phyloP scores from a whole-genome alignment of 2,329 filamentous ascomycete genomes.

The Sporothrix schenckii region DNA sequence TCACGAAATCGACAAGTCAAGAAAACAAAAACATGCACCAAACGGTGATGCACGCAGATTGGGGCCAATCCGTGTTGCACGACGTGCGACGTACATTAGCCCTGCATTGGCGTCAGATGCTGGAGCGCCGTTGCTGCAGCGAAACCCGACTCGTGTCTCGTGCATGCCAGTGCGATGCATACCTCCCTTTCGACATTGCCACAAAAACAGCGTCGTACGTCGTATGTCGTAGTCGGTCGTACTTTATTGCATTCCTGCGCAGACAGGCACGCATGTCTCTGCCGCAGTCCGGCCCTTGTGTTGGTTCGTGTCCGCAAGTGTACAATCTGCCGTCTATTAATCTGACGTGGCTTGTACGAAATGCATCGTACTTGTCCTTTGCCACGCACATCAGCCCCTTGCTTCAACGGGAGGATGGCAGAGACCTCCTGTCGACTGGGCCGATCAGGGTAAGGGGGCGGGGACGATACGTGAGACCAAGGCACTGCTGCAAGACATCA shows the following conservation, averaged over 20 bases:
- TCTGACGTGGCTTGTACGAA: too few relatives aligned
- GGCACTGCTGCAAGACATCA: not conserved
- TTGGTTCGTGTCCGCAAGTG: not conserved
- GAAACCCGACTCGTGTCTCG: conserved; percentile 9
- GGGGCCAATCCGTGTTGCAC: not conserved
- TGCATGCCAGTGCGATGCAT: conserved; percentile 10
- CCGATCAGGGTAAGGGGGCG: not conserved
- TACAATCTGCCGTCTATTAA: too few relatives aligned
- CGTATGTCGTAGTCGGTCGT: not conserved
- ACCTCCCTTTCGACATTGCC: not conserved
- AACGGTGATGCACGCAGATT: not conserved
- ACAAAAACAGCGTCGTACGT: not conserved
- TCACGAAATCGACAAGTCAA: not conserved
- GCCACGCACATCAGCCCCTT: conserved; percentile 12
- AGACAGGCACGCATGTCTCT: not conserved
- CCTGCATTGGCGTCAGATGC: conserved; percentile 11
- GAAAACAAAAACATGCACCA: not conserved
- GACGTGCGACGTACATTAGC: not conserved
- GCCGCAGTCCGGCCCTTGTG: not conserved
- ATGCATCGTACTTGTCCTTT: not conserved
- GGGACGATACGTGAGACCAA: too few relatives aligned
- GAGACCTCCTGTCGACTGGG: not conserved
- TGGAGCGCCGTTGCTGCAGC: conserved; percentile 20
- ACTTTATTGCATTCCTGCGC: conserved; percentile 19
- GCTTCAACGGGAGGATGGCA: not conserved